Percentiles rank a stretch among this genome's conserved stretches.
These are phyloP conservation scores for Fraxinus cuspidata DNA, from an alignment of 257 asterid genomes.

Conservation along the genomic window DNA sequence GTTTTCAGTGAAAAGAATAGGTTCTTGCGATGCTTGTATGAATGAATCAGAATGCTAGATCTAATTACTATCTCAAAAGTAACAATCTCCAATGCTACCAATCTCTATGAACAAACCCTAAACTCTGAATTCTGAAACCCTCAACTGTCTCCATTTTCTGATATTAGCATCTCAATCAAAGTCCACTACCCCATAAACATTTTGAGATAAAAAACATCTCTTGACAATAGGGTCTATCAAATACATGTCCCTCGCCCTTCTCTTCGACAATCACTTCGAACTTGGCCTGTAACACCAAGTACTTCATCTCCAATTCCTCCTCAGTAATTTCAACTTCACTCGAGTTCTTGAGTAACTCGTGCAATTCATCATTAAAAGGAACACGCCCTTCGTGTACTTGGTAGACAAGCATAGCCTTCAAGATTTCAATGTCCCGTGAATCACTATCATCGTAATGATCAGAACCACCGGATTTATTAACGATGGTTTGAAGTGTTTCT, in stretches of 20 bases:
- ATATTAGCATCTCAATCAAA: neutral
- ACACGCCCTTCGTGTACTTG: neutral
- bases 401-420: neutral
- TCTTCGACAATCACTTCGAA: neutral
- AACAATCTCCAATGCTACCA: neutral
- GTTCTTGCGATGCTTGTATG: neutral
- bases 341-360: neutral
- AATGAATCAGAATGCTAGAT: neutral
- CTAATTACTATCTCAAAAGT: neutral
- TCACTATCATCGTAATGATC: neutral
- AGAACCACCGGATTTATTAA: neutral
- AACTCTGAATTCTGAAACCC: neutral
- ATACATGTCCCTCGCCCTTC: neutral
- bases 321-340: neutral
- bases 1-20: neutral
- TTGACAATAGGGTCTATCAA: neutral
- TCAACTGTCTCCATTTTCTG: neutral
- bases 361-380: neutral
- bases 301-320: neutral
- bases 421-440: neutral
- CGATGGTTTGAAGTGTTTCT: neutral
- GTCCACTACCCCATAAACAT: neutral
- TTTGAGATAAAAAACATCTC: neutral
- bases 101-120: neutral
- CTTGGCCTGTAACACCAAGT: neutral